Evolutionary conservation across 345 rosid genomes (phyloP), one percentile per base, ranked within the genome.

Genomic region (Boechera retrofracta): DNA sequence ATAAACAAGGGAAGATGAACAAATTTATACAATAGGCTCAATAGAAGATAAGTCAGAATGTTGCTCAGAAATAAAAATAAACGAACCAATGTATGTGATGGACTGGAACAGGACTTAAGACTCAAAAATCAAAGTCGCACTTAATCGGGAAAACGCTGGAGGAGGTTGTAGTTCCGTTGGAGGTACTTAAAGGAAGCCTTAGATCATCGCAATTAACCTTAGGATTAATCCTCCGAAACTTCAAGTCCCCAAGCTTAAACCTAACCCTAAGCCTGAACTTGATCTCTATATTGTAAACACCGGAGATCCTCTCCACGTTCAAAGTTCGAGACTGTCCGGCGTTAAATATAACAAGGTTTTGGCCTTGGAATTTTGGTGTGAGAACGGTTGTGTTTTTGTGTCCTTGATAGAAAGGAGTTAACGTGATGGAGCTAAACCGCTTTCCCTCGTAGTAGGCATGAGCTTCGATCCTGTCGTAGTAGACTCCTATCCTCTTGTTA

Each of bases 331-430:
- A 8, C 15, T 57, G 80, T 7, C 82, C 67, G 0, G 77, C 80
- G 10, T 76, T 65, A 16, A 89, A 82, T 18, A 79, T 7, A 15
- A 85, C 70, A 21, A 73, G 0, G 1, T 77, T 49, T 55, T 83
- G 78, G 5, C 95, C 91, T 7, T 47, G 38, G 55, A 91, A 87
- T 28, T 15, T 64, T 5, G 91, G 72, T 11, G 16, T 76, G 72
- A 91, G 75, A 41, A 73, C 41, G 16, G 85, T 93, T 4, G 95
- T 91, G 41, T 78, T 91, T 82, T 91, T 93, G 81, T 87, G 91
- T 21, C 97, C 98, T 69, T 93, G 95, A 35, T 88, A 93, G 64
- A 93, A 91, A 11, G 92, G 87, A 29, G 69, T 41, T 48, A 87
- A 61, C 12, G 33, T 4, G 8, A 15, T 42, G n/a, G 81, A 5